These are phyloP conservation scores for Suzukiozyma palmioleophila DNA, from an alignment of 1,139 yeast genomes.

Conservation along the genomic window DNA sequence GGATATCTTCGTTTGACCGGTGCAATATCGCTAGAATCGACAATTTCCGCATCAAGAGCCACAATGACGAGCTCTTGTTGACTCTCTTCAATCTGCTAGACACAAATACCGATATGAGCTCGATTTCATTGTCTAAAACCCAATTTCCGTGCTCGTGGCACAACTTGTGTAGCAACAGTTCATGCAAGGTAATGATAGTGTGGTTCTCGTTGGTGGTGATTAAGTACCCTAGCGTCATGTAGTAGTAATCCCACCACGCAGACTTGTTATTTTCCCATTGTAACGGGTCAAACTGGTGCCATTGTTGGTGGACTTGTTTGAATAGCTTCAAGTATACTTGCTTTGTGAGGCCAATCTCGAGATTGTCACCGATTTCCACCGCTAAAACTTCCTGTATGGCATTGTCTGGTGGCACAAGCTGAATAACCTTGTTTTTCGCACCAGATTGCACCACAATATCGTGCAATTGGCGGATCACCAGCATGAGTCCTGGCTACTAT, in stretches of 20 bases:
- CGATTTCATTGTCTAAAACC: constrained; percentile 22
- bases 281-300: constrained; percentile 16
- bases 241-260: constrained; percentile 10
- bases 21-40: constrained; percentile 14
- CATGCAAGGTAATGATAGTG: constrained; percentile 29
- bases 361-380: constrained; percentile 13
- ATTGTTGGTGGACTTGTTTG: constrained; percentile 29
- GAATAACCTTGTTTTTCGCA: constrained; percentile 17
- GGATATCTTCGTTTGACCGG: too few relatives aligned
- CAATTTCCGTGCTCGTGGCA: neutral
- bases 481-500: neutral
- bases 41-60: constrained; percentile 33
- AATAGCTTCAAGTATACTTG: constrained; percentile 27
- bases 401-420: constrained; percentile 16
- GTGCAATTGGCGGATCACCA: constrained; percentile 9
- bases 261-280: neutral
- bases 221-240: constrained; percentile 31
- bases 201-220: constrained; percentile 42
- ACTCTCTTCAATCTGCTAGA: constrained; percentile 32
- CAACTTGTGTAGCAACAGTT: constrained; percentile 18
- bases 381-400: constrained; percentile 8
- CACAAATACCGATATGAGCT: constrained; percentile 26
- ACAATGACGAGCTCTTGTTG: constrained; percentile 42
- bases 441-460: constrained; percentile 10
- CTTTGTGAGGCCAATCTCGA: constrained; percentile 36